Base-by-base conservation (phyloP, 1,284 basidiomycete genomes). In the Takashimella tepidaria region DNA sequence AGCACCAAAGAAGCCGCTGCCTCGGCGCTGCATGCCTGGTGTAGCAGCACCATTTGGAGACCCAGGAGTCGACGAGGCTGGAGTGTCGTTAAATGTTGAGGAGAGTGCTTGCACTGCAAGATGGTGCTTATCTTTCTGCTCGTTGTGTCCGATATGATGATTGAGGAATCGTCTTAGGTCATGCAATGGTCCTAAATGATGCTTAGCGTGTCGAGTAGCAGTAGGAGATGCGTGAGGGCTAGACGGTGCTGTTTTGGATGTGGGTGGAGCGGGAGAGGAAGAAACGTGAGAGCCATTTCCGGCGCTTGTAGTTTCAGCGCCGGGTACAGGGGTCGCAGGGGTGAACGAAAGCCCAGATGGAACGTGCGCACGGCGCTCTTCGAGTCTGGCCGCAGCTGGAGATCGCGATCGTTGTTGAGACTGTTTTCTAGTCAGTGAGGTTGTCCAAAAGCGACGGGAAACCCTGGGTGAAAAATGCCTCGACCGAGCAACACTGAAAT, bases 151-250 rank as follows among this genome's bases (percentile, higher is more conserved):
- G 50, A 92, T 86, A 75, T 92, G 89, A 74, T 89, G 84, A 76
- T 92, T 89, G 57, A 95, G 81, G 79, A 95, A 93, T 26, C 91
- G 87, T 69, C 90, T 90, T 63, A 96, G 83, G 73, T 95, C 92
- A 75, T 89, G 84, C 48, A 96, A 81, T 3, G 89, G 86, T 0
- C 88, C 79, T 12, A 63, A 53, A 59, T 78, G 76, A 42, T 77
- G 69, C 56, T 74, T 75, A 6, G 69, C 43, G 44, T 70, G 68
- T 44, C 77, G 66, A 3, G 77, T 77, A 19, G 72, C 63, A 12
- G 63, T 62, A 0, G 73, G 73, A n/a, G 72, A 71, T 0, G 56
- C 61, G 31, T 68, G 65, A 2, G 74, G 74, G 11, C 64, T 66
- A 25, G 64, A 68, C 1, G 74, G 72, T 12, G 67, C 69, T 16